Evolutionary conservation across 805 yeast species (phyloP).

Genomic region (Lipomyces chichibuensis): DNA sequence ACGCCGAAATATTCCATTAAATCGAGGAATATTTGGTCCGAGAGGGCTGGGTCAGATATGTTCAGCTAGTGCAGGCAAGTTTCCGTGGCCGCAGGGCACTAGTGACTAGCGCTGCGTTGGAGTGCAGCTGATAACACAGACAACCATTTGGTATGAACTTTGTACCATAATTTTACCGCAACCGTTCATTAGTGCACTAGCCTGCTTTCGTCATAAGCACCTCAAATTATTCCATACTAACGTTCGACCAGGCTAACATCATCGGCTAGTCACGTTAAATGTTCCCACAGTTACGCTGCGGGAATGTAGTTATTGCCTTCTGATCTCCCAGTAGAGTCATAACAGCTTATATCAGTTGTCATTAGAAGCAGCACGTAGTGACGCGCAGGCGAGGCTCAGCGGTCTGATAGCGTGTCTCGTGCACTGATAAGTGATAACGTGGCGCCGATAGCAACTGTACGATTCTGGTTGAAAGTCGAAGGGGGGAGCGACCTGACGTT

Average conservation of each 20-base stretch:
- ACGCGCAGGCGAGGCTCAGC: not conserved
- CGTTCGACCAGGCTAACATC: too few relatives aligned
- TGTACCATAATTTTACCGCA: not conserved
- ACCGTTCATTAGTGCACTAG: not conserved
- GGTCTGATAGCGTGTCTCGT: not conserved
- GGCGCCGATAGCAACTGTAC: not conserved
- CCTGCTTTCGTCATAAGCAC: not conserved
- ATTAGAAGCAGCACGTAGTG: not conserved
- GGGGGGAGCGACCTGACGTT: slow-evolving; percentile 1
- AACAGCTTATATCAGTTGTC: too few relatives aligned
- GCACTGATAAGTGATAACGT: not conserved
- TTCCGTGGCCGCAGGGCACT: not conserved
- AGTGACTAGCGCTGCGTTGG: not conserved
- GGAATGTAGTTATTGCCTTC: too few relatives aligned
- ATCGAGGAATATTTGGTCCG: not conserved
- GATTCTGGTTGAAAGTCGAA: not conserved
- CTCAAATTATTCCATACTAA: not conserved
- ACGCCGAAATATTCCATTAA: not conserved
- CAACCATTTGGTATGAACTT: not conserved
- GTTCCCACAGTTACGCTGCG: too few relatives aligned
- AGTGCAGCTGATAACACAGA: not conserved
- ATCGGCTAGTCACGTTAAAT: too few relatives aligned
- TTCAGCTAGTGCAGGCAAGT: not conserved
- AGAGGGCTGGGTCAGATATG: not conserved
- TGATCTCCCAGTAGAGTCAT: too few relatives aligned